Evolutionary conservation across 2,329 filamentous ascomycete genomes (phyloP).

Genomic region (Claviceps sp.): DNA sequence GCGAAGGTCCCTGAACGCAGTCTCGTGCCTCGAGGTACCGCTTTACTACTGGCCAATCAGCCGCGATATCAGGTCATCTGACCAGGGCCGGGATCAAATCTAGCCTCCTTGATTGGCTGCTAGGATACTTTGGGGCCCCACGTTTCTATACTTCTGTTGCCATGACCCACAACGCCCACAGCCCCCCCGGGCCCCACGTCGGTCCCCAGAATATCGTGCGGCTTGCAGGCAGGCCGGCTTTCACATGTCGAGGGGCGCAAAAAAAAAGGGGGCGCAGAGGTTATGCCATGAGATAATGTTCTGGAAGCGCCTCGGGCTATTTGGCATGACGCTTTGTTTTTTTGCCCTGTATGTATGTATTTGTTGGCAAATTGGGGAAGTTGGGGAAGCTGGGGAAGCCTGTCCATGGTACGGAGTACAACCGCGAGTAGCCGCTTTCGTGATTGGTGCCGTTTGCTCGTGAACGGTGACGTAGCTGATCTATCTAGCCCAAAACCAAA

Average conservation of each 20-base stretch:
- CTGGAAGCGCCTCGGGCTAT: neutral
- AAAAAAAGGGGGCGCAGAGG: too few species aligned
- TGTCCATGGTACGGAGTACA: too few species aligned
- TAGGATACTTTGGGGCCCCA: neutral
- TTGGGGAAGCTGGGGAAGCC: too few species aligned
- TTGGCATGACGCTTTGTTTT: too few species aligned
- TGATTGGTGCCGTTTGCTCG: too few species aligned
- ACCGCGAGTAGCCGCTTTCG: too few species aligned
- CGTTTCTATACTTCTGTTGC: too few species aligned
- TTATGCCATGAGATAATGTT: neutral
- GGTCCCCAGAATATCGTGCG: neutral
- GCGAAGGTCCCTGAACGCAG: too few species aligned
- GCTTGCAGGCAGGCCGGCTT: neutral
- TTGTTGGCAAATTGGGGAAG: too few species aligned
- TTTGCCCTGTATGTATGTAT: too few species aligned
- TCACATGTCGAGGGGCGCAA: slow-evolving; percentile 1
- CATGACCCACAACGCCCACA: neutral
- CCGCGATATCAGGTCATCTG: slow-evolving; percentile 2
- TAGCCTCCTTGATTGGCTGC: slow-evolving; percentile 2
- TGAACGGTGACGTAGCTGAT: too few species aligned
- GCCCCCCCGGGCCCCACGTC: neutral
- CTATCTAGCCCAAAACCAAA: too few species aligned
- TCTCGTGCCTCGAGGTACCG: neutral
- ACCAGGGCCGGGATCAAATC: neutral
- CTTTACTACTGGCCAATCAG: neutral